Percentiles rank a stretch among this genome's conserved stretches.
Evolutionary conservation across 306 rosid genomes (phyloP).

Genomic region (Medicago ruthenica): DNA sequence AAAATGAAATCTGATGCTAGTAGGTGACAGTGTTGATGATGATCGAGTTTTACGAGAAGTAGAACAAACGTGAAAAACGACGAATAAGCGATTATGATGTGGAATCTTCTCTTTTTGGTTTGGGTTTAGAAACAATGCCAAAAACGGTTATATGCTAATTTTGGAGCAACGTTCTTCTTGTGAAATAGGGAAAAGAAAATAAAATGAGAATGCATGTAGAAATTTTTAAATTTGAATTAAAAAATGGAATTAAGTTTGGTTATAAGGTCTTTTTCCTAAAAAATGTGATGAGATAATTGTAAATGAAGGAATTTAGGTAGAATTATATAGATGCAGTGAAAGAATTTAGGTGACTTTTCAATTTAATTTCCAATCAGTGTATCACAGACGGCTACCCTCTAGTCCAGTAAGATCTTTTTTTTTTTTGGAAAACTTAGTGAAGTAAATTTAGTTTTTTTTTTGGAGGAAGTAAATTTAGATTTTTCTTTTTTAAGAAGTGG

Average conservation of each 20-base stretch:
- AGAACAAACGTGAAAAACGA: slow-evolving; percentile 26
- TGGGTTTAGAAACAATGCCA: slow-evolving; percentile 6
- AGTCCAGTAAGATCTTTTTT: background rate
- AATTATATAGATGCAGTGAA: background rate
- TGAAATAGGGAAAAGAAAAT: background rate
- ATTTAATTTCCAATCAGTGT: slow-evolving; percentile 25
- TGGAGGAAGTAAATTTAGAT: too few species aligned
- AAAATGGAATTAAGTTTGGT: background rate
- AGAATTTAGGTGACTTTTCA: slow-evolving; percentile 38
- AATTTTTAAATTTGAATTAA: slow-evolving; percentile 29
- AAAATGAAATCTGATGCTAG: slow-evolving; percentile 40
- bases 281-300: slow-evolving; percentile 6
- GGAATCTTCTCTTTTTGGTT: slow-evolving; percentile 11
- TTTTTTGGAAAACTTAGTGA: too few species aligned
- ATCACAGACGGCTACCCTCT: background rate
- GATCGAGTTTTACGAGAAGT: slow-evolving; percentile 34
- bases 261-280: background rate
- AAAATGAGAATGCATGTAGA: background rate
- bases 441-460: too few species aligned
- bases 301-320: slow-evolving; percentile 35
- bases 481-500: too few species aligned
- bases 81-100: background rate
- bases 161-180: slow-evolving; percentile 25
- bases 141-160: slow-evolving; percentile 15
- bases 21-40: slow-evolving; percentile 9